phyloP scores from a whole-genome alignment of 352 stramenopile genomes.

The Phytopythium boreale region DNA sequence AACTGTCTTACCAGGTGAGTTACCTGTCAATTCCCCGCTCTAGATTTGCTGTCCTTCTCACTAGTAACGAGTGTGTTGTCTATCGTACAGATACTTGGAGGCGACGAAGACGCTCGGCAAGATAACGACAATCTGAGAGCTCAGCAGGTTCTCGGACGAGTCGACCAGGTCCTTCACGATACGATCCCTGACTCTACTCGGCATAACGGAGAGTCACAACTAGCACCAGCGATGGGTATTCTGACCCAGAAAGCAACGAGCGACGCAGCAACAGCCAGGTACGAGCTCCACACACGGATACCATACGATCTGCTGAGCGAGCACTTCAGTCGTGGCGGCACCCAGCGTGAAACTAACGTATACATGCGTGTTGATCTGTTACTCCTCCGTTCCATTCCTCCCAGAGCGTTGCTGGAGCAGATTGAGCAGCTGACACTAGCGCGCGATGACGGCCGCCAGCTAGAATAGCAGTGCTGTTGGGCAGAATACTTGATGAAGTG shows the following conservation, averaged over 20 bases:
- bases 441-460: not conserved
- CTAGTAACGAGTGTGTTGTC: not conserved
- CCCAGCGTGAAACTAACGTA: not conserved
- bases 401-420: conserved; percentile 31
- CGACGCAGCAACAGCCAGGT: conserved; percentile 42
- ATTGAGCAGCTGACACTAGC: conserved; percentile 33
- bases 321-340: too few relatives aligned
- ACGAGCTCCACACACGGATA: conserved; percentile 1
- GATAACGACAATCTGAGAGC: not conserved
- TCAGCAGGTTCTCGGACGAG: conserved; percentile 10
- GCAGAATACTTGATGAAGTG: not conserved
- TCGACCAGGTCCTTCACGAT: conserved; percentile 19
- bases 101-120: not conserved
- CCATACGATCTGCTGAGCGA: not conserved
- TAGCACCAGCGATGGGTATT: conserved; percentile 5
- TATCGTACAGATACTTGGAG: not conserved
- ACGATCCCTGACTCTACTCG: not conserved
- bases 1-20: conserved; percentile 40
- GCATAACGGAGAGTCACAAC: not conserved
- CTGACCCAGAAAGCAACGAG: conserved; percentile 38
- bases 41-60: not conserved
- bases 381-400: not conserved
- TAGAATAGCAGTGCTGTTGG: not conserved
- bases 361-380: conserved; percentile 7
- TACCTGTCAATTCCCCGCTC: not conserved